A percentile compares a stretch with the other conserved stretches of the same genome.
Conservation (phyloP, 2,329 filamentous ascomycete genomes). For the Alternaria ethzedia region DNA sequence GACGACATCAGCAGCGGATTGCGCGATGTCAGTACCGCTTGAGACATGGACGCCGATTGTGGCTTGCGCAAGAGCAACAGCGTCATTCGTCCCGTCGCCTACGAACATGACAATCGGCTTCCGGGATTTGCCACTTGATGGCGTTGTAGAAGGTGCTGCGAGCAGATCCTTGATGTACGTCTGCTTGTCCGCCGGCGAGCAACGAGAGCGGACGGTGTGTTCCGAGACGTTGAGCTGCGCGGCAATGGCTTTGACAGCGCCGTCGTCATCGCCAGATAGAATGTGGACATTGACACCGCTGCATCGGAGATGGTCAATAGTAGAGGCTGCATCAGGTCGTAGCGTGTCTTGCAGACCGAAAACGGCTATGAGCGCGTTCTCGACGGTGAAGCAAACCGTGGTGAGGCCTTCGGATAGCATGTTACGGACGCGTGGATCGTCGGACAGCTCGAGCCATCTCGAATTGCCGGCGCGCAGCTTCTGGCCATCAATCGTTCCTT, state of each 20-base stretch:
- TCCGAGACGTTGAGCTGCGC: conserved; percentile 40
- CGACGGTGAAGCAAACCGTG: conserved; percentile 62
- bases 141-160: not conserved
- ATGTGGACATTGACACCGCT: conserved; percentile 60
- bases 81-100: conserved; percentile 85
- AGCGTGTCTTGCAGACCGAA: conserved; percentile 59
- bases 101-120: conserved; percentile 66
- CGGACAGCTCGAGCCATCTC: conserved; percentile 53
- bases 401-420: conserved; percentile 29
- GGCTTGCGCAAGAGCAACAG: conserved; percentile 72
- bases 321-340: conserved; percentile 58
- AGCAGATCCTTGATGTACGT: conserved; percentile 55
- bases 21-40: conserved; percentile 65
- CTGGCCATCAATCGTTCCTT: conserved; percentile 42
- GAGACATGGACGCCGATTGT: conserved; percentile 74
- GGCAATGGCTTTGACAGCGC: conserved; percentile 57
- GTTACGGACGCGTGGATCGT: conserved; percentile 53
- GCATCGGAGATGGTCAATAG: conserved; percentile 58
- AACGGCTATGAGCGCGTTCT: conserved; percentile 51
- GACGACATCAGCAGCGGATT: conserved; percentile 71
- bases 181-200: conserved; percentile 62
- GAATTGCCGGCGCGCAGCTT: conserved; percentile 56
- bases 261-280: conserved; percentile 63
- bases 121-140: not conserved
- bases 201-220: conserved; percentile 53